These are phyloP conservation scores for Nigrospora oryzae DNA, from an alignment of 2,329 filamentous ascomycete species.

Conservation along the genomic window DNA sequence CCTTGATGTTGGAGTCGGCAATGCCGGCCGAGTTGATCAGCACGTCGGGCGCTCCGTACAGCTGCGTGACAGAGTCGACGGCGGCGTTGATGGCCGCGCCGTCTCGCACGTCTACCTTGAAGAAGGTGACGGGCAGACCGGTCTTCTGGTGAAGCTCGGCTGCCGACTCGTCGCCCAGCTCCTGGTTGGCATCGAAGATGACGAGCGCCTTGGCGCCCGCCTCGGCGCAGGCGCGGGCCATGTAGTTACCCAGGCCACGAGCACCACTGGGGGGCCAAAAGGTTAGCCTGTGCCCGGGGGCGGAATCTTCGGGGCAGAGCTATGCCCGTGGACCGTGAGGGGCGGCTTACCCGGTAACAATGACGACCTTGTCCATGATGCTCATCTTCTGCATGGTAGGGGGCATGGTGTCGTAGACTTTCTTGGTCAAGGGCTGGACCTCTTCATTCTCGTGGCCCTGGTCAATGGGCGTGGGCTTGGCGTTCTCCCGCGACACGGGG, in stretches of 20 bases:
- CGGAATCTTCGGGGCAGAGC: neutral
- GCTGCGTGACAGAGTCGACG: conserved; percentile 55
- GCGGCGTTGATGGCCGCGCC: conserved; percentile 61
- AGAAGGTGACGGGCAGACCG: conserved; percentile 67
- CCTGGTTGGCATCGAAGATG: conserved; percentile 71
- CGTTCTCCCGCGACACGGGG: conserved; percentile 37
- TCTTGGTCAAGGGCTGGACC: conserved; percentile 42
- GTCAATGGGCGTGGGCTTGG: conserved; percentile 32
- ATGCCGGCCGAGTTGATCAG: conserved; percentile 77
- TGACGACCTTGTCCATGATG: conserved; percentile 61
- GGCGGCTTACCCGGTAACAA: conserved; percentile 57
- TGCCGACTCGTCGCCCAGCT: conserved; percentile 62
- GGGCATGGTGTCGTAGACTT: conserved; percentile 48
- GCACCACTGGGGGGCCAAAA: conserved; percentile 47
- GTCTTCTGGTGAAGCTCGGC: conserved; percentile 63
- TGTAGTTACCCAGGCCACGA: conserved; percentile 69
- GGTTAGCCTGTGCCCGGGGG: neutral
- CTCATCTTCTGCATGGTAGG: conserved; percentile 62
- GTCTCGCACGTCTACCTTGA: conserved; percentile 71
- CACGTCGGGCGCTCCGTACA: conserved; percentile 63
- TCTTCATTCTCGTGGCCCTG: conserved; percentile 34
- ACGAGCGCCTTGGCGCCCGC: conserved; percentile 65
- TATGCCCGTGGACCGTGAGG: conserved; percentile 1
- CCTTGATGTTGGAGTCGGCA: conserved; percentile 76
- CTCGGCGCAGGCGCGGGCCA: conserved; percentile 70